phyloP scores from a whole-genome alignment of 768 basidiomycete genomes.

The Phaeotremella skinneri region DNA sequence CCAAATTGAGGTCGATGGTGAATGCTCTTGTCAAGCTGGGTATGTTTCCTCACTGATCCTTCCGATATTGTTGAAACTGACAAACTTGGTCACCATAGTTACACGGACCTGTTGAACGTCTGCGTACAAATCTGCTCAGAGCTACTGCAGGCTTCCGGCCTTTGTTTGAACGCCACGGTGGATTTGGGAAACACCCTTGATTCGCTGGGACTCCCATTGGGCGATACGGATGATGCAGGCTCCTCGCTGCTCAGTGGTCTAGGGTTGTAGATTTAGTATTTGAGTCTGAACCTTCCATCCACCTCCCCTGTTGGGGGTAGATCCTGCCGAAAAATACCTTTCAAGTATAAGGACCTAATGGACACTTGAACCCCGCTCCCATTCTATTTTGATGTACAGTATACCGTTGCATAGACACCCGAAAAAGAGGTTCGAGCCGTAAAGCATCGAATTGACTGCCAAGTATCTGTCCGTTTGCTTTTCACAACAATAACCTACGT shows the following conservation, averaged over 20 bases:
- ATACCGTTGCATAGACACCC: too few relatives aligned
- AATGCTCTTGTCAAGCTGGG: conserved; percentile 20
- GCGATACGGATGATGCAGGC: background rate
- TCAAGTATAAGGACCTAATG: too few relatives aligned
- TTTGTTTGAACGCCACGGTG: background rate
- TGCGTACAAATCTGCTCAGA: conserved; percentile 22
- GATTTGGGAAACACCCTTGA: background rate
- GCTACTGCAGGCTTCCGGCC: conserved; percentile 11
- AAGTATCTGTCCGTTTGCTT: too few relatives aligned
- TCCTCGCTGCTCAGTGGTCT: too few relatives aligned
- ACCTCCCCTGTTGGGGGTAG: too few relatives aligned
- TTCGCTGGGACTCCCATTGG: background rate
- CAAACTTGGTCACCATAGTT: conserved; percentile 2
- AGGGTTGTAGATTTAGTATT: background rate
- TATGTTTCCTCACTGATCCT: conserved; percentile 3
- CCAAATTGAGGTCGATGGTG: conserved; percentile 17
- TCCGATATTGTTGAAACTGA: background rate
- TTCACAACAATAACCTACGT: too few relatives aligned
- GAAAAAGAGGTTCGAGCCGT: too few relatives aligned
- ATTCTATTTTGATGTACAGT: too few relatives aligned
- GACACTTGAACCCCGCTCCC: too few relatives aligned
- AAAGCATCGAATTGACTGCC: too few relatives aligned
- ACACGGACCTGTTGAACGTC: conserved; percentile 17
- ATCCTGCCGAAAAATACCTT: too few relatives aligned
- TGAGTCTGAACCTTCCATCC: background rate